phyloP scores from a whole-genome alignment of 768 basidiomycete species.

The Boletus vinaceobasis region DNA sequence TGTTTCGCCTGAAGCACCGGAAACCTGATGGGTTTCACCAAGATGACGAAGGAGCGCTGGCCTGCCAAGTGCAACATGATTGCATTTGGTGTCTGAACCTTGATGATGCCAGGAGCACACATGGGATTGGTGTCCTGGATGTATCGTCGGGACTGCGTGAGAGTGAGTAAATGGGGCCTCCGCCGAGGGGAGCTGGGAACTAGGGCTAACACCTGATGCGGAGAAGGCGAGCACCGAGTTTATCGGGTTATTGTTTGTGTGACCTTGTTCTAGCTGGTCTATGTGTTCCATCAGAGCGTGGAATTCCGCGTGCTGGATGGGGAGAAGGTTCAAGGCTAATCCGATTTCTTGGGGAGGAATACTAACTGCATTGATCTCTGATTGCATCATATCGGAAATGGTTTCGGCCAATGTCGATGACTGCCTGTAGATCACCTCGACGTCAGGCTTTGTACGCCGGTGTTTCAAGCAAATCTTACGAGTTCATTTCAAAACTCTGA shows the following conservation, averaged over 20 bases:
- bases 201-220: neutral
- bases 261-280: neutral
- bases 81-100: neutral
- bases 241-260: neutral
- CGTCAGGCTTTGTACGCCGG: neutral
- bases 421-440: neutral
- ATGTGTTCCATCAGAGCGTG: neutral
- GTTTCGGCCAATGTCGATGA: too few relatives aligned
- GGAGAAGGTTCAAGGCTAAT: neutral
- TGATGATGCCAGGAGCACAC: conserved; percentile 14
- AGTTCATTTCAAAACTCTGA: neutral
- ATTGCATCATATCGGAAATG: neutral
- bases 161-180: too few relatives aligned
- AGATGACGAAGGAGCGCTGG: conserved; percentile 18
- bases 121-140: neutral
- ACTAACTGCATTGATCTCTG: neutral
- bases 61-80: neutral
- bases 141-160: neutral
- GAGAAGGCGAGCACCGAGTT: neutral
- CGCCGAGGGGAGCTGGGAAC: neutral
- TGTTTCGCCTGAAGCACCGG: neutral
- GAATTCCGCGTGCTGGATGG: neutral
- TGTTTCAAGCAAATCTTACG: neutral
- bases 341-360: neutral
- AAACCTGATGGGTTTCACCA: conserved; percentile 5